Evolutionary conservation across 2,329 filamentous ascomycete species (phyloP), one percentile per base, ranked within the genome.

Genomic region (Trichophyton rubrum): DNA sequence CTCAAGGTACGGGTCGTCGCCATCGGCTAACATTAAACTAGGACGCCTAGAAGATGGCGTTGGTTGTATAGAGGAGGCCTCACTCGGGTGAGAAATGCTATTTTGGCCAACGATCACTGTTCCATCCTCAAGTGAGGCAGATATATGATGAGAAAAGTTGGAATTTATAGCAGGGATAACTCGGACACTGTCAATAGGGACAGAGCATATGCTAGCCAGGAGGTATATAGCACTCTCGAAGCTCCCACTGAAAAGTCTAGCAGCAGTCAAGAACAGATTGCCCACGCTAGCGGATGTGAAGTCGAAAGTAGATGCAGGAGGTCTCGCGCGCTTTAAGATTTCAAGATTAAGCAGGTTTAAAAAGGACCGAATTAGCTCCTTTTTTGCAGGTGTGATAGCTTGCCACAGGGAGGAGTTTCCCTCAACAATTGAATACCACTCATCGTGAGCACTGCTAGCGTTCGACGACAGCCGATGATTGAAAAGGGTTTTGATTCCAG

Each of bases 91-190:
- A 0, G 87, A 91, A 67, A 96, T 96, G 69, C 89, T 87, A 71
- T 96, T 96, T 71, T 97, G 93, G 0, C 92, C 92, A 0, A 88
- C 88, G 66, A 97, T 95, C 27, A 87, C 77, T 0, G 83, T 84
- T 6, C 88, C 90, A 70, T 96, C 83, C 17, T 79, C 77, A 0
- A 97, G 79, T 0, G 88, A 87, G 1, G 90, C 92, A 4, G 88
- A 90, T 66, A 97, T 97, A 73, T 97, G 92, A 68, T 95, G 89
- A 0, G 89, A 89, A 76, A 96, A 96, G 72, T 96, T 97, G 64
- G 88, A 90, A 77, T 96, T 95, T 67, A 97, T 89, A 3, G 89
- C 90, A 0, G 92, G 93, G 15, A 97, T 83, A 0, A 96, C 90
- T 0, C 85, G 81, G 4, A 93, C 84, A 58, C 85, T 80, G 49